These are phyloP conservation scores for Ceratocystis albifundus DNA, from an alignment of 2,329 filamentous ascomycete species.

Conservation along the genomic window DNA sequence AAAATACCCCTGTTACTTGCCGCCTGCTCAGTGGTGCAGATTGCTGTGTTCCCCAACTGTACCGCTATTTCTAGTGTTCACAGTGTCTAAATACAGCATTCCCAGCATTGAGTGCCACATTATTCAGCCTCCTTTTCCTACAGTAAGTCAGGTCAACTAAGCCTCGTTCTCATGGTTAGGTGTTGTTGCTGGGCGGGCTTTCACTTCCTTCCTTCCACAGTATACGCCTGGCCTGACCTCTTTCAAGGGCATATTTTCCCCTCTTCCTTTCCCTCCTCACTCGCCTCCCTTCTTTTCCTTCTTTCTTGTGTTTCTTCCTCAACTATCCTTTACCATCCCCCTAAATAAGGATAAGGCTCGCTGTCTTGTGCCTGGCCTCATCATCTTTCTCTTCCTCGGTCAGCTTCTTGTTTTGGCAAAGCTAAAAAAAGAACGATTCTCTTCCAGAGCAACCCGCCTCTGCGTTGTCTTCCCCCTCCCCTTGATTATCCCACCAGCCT, in stretches of 20 bases:
- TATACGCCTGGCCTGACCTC: not conserved
- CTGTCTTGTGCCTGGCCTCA: conserved; percentile 4
- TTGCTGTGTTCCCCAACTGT: not conserved
- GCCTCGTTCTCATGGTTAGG: not conserved
- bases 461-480: conserved; percentile 15
- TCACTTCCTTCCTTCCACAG: not conserved
- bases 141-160: not conserved
- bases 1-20: not conserved
- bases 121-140: conserved; percentile 12
- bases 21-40: not conserved
- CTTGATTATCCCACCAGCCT: conserved; percentile 17
- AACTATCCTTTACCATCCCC: not conserved
- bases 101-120: not conserved
- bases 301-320: conserved; percentile 19
- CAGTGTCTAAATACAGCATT: conserved; percentile 5
- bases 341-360: not conserved
- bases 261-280: conserved; percentile 20
- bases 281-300: conserved; percentile 23
- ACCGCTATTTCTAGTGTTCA: not conserved
- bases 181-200: not conserved
- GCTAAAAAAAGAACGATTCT: not conserved
- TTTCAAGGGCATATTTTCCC: conserved; percentile 4
- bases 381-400: not conserved
- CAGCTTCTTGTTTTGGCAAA: not conserved
- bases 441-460: not conserved